These are phyloP conservation scores for Corchorus capsularis DNA, from an alignment of 345 rosid species.

Conservation along the genomic window DNA sequence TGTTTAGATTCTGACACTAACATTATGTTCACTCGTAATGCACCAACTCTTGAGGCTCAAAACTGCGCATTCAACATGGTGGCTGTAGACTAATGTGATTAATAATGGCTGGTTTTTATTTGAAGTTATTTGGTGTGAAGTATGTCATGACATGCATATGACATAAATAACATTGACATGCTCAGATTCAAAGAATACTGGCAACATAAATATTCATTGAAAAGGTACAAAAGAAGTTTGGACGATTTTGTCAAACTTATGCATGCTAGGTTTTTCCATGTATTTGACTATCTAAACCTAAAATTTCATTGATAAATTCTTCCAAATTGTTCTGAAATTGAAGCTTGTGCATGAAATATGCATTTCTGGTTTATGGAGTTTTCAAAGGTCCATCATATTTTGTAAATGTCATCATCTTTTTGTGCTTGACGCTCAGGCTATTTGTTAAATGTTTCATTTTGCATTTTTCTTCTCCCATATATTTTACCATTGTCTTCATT, in stretches of 20 bases:
- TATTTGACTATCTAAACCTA: neutral
- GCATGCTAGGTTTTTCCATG: neutral
- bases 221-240: neutral
- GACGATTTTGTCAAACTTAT: neutral
- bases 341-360: neutral
- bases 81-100: neutral
- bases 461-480: neutral
- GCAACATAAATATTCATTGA: neutral
- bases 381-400: neutral
- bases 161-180: neutral
- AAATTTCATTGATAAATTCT: neutral
- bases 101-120: neutral
- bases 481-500: slow-evolving; percentile 2
- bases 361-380: neutral
- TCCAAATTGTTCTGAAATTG: neutral
- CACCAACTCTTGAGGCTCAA: neutral
- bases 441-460: slow-evolving; percentile 6
- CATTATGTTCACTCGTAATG: neutral
- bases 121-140: neutral
- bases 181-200: neutral
- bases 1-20: neutral
- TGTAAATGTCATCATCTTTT: neutral
- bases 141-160: neutral
- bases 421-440: neutral
- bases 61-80: neutral